These are phyloP conservation scores for Saccharum spontaneum DNA, from an alignment of 176 grass and related monocot species.

Conservation along the genomic window DNA sequence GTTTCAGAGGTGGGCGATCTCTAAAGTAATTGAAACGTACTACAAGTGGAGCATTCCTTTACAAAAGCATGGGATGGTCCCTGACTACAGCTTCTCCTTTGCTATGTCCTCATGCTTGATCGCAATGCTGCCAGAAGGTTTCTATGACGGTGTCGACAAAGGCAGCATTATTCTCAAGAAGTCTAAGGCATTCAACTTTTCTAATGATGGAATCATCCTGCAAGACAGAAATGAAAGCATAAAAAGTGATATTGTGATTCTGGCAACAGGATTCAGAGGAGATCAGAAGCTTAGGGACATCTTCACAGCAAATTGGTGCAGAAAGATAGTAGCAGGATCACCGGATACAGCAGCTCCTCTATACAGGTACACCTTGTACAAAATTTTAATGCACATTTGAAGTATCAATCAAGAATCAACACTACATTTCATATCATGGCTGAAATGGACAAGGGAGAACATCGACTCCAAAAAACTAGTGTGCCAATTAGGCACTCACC, in stretches of 20 bases:
- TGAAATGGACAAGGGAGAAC: neutral
- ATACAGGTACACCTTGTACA: constrained; percentile 53
- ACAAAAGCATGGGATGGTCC: constrained; percentile 85
- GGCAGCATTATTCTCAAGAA: constrained; percentile 83
- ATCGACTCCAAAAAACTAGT: neutral
- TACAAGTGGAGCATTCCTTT: constrained; percentile 62
- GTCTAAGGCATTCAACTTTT: constrained; percentile 72
- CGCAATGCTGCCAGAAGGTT: constrained; percentile 68
- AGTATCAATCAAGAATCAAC: neutral
- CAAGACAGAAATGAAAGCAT: constrained; percentile 56
- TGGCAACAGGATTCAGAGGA: constrained; percentile 87
- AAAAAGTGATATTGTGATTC: constrained; percentile 68
- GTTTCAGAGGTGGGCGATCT: constrained; percentile 76
- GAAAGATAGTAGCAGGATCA: constrained; percentile 63
- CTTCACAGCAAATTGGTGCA: constrained; percentile 66
- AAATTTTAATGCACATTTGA: constrained; percentile 6
- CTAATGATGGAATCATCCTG: constrained; percentile 52
- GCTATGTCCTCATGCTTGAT: constrained; percentile 69
- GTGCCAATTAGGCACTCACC: neutral
- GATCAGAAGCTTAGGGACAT: constrained; percentile 87
- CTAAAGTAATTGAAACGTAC: constrained; percentile 67
- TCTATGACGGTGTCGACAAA: constrained; percentile 84
- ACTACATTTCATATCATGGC: neutral
- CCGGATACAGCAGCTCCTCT: constrained; percentile 55
- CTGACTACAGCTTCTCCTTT: constrained; percentile 84